Conservation (phyloP, 164 flowering plant genomes). For the Platanus orientalis region DNA sequence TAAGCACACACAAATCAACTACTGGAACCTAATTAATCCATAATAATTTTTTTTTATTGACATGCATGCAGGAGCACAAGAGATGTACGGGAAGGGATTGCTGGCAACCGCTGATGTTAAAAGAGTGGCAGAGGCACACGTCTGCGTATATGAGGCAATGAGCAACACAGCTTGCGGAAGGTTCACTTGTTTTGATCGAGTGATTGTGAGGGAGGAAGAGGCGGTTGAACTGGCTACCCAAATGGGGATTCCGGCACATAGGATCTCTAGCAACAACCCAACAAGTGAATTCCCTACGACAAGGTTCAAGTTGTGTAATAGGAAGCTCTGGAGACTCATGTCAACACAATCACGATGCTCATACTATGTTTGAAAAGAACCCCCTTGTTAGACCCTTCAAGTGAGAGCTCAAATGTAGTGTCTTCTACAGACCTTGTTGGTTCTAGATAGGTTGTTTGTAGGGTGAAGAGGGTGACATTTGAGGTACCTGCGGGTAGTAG, state of each 20-base stretch:
- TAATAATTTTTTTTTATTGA: no score
- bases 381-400: no score
- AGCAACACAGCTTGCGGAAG: constrained; percentile 44
- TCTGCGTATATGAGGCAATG: constrained; percentile 52
- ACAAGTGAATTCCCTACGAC: constrained; percentile 11
- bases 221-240: constrained; percentile 37
- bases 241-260: no score
- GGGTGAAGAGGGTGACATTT: no score
- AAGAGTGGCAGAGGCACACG: constrained; percentile 59
- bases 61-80: constrained; percentile 46
- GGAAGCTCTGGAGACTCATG: constrained; percentile 41
- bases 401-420: no score
- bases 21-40: no score
- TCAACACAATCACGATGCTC: constrained; percentile 21
- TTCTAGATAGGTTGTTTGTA: no score
- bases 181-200: constrained; percentile 57
- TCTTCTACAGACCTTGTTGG: no score
- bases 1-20: no score
- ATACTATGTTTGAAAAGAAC: no score
- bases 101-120: constrained; percentile 55
- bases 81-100: constrained; percentile 50
- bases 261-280: no score
- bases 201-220: constrained; percentile 34
- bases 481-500: no score
- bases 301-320: constrained; percentile 35